Conservation (phyloP, 352 stramenopile species). For the Blastocystis sp. region DNA sequence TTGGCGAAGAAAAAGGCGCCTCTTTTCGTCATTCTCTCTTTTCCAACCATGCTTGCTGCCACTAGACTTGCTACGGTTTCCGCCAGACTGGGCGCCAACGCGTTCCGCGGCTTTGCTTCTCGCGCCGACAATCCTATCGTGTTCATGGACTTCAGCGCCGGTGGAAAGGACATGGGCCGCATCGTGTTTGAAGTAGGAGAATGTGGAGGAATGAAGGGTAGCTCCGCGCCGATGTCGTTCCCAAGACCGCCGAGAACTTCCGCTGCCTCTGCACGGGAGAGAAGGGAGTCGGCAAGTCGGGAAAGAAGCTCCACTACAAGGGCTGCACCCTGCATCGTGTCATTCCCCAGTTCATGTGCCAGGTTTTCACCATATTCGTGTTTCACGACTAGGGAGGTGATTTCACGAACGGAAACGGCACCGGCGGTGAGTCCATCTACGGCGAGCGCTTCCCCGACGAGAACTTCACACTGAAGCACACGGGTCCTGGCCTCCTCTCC, state of each 20-base stretch:
- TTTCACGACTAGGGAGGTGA: conserved; percentile 84
- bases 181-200: conserved; percentile 86
- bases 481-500: conserved; percentile 78
- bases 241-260: conserved; percentile 97
- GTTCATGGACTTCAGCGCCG: conserved; percentile 96
- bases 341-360: conserved; percentile 89
- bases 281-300: conserved; percentile 82
- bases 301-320: conserved; percentile 95
- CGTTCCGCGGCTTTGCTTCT: conserved; percentile 33
- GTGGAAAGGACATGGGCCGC: conserved; percentile 82
- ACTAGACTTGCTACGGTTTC: background rate
- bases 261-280: conserved; percentile 93
- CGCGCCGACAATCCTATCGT: conserved; percentile 82
- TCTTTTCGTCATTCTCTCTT: background rate
- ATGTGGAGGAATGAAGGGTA: background rate
- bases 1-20: too few relatives aligned
- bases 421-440: conserved; percentile 90
- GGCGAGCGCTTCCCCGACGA: conserved; percentile 75
- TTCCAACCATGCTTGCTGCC: conserved; percentile 1
- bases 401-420: conserved; percentile 88
- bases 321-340: conserved; percentile 91
- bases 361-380: conserved; percentile 72
- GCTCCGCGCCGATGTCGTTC: conserved; percentile 89
- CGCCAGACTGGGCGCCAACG: background rate
- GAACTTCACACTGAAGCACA: conserved; percentile 83